phyloP scores from a whole-genome alignment of 139 green algal species.

The Mesostigma viride region DNA sequence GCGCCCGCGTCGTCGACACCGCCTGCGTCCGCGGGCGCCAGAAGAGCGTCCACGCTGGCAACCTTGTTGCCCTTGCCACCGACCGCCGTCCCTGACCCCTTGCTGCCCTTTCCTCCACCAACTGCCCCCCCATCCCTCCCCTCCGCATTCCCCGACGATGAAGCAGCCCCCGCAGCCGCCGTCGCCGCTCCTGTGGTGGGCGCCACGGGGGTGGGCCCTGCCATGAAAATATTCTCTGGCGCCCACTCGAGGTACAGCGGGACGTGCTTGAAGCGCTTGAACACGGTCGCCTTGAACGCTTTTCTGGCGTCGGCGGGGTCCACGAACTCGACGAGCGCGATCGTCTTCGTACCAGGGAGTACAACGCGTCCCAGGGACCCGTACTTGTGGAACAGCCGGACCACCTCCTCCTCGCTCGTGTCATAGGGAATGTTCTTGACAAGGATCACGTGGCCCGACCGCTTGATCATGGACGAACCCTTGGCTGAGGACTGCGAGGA shows the following conservation, averaged over 20 bases:
- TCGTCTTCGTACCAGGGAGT: conserved; percentile 64
- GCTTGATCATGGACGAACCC: conserved; percentile 8
- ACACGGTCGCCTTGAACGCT: conserved; percentile 77
- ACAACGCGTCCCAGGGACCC: conserved; percentile 59
- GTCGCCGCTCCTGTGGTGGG: conserved; percentile 12
- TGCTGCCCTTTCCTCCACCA: not conserved
- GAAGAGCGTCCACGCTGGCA: not conserved
- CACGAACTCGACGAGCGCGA: conserved; percentile 61
- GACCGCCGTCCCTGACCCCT: not conserved
- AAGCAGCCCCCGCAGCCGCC: not conserved
- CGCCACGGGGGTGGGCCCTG: too few species aligned
- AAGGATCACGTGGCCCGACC: conserved; percentile 58
- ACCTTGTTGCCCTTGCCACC: conserved; percentile 2
- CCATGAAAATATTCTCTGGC: conserved; percentile 63
- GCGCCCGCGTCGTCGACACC: not conserved
- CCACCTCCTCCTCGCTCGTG: conserved; percentile 47
- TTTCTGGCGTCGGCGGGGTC: conserved; percentile 34
- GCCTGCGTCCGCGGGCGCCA: too few species aligned
- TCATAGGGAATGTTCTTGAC: conserved; percentile 95
- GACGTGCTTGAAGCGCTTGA: conserved; percentile 86
- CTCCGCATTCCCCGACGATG: not conserved
- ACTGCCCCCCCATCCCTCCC: not conserved
- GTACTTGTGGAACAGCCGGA: conserved; percentile 32
- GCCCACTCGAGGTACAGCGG: conserved; percentile 97
- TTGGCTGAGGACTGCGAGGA: conserved; percentile 5